phyloP scores from a whole-genome alignment of 2,329 filamentous ascomycete species.

The Pseudogymnoascus sp. region DNA sequence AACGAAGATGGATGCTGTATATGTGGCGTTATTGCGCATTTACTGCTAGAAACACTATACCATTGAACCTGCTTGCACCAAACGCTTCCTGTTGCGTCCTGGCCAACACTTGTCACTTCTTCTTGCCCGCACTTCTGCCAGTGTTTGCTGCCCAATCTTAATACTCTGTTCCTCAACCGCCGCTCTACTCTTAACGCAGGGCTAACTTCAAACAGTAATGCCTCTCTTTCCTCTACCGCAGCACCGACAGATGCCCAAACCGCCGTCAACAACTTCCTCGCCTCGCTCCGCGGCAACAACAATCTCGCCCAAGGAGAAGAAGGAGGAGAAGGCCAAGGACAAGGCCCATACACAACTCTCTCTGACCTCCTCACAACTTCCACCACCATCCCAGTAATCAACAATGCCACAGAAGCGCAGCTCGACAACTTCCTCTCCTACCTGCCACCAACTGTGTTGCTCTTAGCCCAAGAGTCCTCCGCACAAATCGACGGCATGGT shows the following conservation, averaged over 20 bases:
- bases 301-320: conserved; percentile 21
- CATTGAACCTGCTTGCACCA: conserved; percentile 9
- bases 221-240: conserved; percentile 45
- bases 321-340: conserved; percentile 36
- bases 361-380: conserved; percentile 75
- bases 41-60: conserved; percentile 27
- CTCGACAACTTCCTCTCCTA: conserved; percentile 70
- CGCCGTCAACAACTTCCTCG: conserved; percentile 80
- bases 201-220: conserved; percentile 9
- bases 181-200: conserved; percentile 11
- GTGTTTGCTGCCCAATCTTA: not conserved
- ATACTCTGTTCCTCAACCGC: not conserved
- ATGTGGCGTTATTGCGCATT: conserved; percentile 20
- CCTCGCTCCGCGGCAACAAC: conserved; percentile 59
- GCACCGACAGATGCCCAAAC: conserved; percentile 58
- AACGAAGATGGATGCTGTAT: conserved; percentile 6
- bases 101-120: not conserved
- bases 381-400: conserved; percentile 70
- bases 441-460: conserved; percentile 70
- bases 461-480: conserved; percentile 63
- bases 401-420: conserved; percentile 48
- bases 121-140: not conserved
- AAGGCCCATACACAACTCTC: conserved; percentile 72
- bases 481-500: conserved; percentile 48
- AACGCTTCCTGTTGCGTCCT: not conserved